A percentile compares a stretch with the other conserved stretches of the same genome.
Conservation (phyloP, 108 stramenopile species). For the Discostella stelligeroides region DNA sequence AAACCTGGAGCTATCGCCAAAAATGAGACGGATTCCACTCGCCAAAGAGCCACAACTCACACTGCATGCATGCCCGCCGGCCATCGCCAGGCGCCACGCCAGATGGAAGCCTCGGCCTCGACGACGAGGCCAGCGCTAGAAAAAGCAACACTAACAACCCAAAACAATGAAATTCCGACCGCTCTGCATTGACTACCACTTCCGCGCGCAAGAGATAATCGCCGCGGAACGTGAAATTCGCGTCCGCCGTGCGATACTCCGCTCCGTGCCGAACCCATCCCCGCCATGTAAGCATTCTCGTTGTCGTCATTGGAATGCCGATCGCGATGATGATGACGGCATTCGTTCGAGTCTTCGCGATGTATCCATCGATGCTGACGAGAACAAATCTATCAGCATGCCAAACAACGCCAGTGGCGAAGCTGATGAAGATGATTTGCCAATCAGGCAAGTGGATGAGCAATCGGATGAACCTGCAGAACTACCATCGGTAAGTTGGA, state of each 20-base stretch:
- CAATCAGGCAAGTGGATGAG: not conserved
- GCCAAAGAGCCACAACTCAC: too few relatives aligned
- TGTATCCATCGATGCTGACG: not conserved
- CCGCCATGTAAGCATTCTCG: conserved; percentile 4
- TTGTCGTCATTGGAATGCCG: not conserved
- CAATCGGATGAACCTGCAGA: not conserved
- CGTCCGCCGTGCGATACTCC: conserved; percentile 18
- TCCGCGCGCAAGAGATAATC: conserved; percentile 50
- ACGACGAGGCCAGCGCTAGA: not conserved
- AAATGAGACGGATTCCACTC: too few relatives aligned
- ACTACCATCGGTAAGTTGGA: not conserved
- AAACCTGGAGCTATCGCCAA: too few relatives aligned
- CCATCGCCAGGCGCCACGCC: too few relatives aligned
- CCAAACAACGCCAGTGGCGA: not conserved
- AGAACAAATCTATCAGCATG: not conserved
- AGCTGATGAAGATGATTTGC: not conserved
- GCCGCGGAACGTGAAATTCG: conserved; percentile 19
- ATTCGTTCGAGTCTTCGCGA: conserved; percentile 7
- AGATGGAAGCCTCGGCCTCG: too few relatives aligned
- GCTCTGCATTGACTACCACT: conserved; percentile 57
- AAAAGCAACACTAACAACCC: not conserved
- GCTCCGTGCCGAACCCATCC: conserved; percentile 24
- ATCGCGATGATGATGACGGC: conserved; percentile 1
- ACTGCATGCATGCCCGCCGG: too few relatives aligned
- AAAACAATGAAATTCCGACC: conserved; percentile 60